Base-by-base conservation (phyloP, 2,329 filamentous ascomycete genomes). In the Teratosphaeria pseudoeucalypti region DNA sequence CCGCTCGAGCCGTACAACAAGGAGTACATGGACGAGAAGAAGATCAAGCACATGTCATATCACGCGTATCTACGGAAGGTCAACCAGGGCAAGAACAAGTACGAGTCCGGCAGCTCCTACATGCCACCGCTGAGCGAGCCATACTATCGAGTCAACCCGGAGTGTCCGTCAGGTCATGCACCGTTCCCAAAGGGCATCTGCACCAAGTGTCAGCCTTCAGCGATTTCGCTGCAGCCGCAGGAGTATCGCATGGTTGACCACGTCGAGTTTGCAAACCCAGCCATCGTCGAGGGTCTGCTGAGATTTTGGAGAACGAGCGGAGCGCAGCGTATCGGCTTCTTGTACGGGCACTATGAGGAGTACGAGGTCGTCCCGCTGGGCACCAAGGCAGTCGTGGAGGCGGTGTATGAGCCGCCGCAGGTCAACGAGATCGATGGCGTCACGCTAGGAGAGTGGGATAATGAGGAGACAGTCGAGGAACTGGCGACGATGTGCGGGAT, bases 1-100 rank as follows among this genome's bases (percentile, higher is more conserved):
- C 95, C 95, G 0, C 77, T 97, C 56, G 94, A 99, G 70, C 94
- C 94, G 0, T 99, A 95, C 75, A 87, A 95, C 70, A 75, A 87
- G n/a, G 85, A 85, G 59, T 96, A 96, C 68, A 82, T 99, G 19
- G 84, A 85, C 34, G 92, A 99, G 68, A 95, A 92, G 80, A 96
- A 96, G 81, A 96, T 99, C 81, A 99, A 99, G 75, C 95, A 99
- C 74, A 81, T 94, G 32, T 97, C 94, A 0, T 96, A 97, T 76
- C 94, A 99, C 75, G 89, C 92, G 4, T 87, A 97, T 73, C 81
- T 99, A 54, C 86, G 92, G 65, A 99, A 99, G 74, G 87, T 96
- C 75, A 99, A 99, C 76, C 87, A 91, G 14, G 88, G 90, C 14
- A 97, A 95, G 64, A 99, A 99, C 77, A 96, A 95, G 73, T 89